Evolutionary conservation across 768 basidiomycete genomes (phyloP).

Genomic region (Tylopilus sp.): DNA sequence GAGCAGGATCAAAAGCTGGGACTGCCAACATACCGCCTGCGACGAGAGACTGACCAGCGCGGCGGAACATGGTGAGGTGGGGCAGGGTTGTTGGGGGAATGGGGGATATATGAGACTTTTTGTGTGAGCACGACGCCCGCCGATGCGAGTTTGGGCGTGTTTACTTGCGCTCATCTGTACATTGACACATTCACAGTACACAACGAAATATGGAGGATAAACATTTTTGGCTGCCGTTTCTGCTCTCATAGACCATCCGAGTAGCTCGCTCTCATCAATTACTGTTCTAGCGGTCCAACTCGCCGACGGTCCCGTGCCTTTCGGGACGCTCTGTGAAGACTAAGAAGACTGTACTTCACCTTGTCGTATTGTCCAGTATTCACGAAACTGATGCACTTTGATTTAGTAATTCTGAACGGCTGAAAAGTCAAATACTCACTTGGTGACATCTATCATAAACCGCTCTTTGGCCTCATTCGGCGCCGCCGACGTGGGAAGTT

Average conservation of each 20-base stretch:
- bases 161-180: constrained; percentile 3
- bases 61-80: constrained; percentile 47
- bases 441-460: constrained; percentile 72
- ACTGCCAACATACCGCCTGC: constrained; percentile 42
- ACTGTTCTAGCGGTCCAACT: constrained; percentile 28
- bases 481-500: constrained; percentile 56
- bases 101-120: constrained; percentile 7
- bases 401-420: constrained; percentile 1
- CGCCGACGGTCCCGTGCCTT: constrained; percentile 67
- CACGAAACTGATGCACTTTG: constrained; percentile 48
- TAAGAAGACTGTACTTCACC: constrained; percentile 74
- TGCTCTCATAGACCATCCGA: constrained; percentile 1
- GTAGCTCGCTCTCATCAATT: constrained; percentile 4
- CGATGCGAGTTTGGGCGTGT: constrained; percentile 24
- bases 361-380: constrained; percentile 67
- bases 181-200: too few relatives aligned
- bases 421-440: constrained; percentile 44
- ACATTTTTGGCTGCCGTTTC: constrained; percentile 15
- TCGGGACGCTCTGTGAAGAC: constrained; percentile 68
- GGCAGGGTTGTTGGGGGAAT: constrained; percentile 12
- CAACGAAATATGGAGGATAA: neutral
- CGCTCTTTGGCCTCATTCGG: constrained; percentile 64
- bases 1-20: neutral
- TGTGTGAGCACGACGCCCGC: constrained; percentile 7
- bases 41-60: constrained; percentile 55